These are phyloP conservation scores for Volutella citrinella DNA, from an alignment of 2,329 filamentous ascomycete genomes.

Conservation along the genomic window DNA sequence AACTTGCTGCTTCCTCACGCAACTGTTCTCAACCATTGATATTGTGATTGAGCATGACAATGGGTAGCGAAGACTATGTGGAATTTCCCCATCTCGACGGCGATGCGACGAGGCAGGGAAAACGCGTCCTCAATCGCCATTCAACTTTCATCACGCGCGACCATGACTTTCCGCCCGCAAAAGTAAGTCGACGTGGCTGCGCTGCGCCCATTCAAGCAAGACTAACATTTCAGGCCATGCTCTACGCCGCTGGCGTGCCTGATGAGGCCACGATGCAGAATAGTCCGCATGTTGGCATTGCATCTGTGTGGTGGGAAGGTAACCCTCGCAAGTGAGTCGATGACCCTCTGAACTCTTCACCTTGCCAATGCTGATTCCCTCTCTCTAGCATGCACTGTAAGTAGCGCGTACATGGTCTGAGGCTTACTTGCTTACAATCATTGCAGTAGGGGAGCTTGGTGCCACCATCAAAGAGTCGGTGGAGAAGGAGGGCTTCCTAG, in stretches of 20 bases:
- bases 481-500: neutral
- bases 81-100: no score
- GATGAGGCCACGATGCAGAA: slow-evolving; percentile 3
- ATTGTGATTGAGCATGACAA: no score
- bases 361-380: no score
- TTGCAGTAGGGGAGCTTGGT: slow-evolving; percentile 1
- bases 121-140: slow-evolving; percentile 1
- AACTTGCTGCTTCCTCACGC: no score
- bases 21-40: no score
- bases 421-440: slow-evolving; percentile 13
- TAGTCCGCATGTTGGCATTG: slow-evolving; percentile 5
- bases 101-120: no score
- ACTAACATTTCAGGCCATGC: slow-evolving; percentile 5
- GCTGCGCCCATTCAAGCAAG: no score
- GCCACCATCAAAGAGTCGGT: neutral
- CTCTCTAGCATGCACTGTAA: slow-evolving; percentile 4
- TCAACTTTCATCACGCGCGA: slow-evolving; percentile 3
- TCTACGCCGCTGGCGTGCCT: slow-evolving; percentile 5
- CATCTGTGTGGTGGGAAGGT: slow-evolving; percentile 5
- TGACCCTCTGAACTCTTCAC: neutral
- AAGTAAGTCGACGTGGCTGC: no score
- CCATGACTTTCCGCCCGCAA: slow-evolving; percentile 6
- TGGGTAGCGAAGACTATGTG: no score
- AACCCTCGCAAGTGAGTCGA: slow-evolving; percentile 9
- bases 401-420: neutral